phyloP scores from a whole-genome alignment of 148 eudicot genomes.

The Rhododendron kiyosumense region DNA sequence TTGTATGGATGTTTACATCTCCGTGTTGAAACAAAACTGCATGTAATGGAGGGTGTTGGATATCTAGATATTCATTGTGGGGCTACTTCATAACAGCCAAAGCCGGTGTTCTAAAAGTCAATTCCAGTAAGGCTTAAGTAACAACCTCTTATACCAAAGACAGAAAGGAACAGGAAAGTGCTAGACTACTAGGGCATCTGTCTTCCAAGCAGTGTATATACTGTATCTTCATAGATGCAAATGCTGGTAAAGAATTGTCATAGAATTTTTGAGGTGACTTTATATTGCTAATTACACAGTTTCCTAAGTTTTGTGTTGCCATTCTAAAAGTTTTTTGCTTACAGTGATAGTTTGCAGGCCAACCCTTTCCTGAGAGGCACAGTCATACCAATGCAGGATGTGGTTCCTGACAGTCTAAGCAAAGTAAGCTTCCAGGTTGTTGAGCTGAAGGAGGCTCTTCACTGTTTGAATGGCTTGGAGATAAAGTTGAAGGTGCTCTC shows the following conservation, averaged over 20 bases:
- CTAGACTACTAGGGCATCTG: not conserved
- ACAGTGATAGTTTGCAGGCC: conserved; percentile 19
- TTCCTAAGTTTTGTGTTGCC: not conserved
- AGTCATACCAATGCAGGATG: conserved; percentile 37
- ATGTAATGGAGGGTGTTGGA: not conserved
- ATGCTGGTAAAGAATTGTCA: not conserved
- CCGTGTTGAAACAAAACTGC: not conserved
- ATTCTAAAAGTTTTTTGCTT: conserved; percentile 13
- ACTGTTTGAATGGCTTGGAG: conserved; percentile 40
- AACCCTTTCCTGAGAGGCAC: conserved; percentile 41
- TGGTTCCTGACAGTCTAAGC: conserved; percentile 10
- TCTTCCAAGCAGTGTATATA: not conserved
- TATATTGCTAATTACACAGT: not conserved
- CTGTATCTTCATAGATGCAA: not conserved
- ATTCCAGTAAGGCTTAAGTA: not conserved
- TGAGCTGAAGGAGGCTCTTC: conserved; percentile 37
- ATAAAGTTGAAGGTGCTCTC: conserved; percentile 46
- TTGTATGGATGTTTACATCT: not conserved
- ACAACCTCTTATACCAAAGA: not conserved
- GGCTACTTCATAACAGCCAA: not conserved
- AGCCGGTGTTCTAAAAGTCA: not conserved
- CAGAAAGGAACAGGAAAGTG: not conserved
- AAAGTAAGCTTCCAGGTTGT: conserved; percentile 21
- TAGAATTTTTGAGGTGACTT: not conserved
- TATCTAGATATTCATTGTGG: not conserved